Conservation (phyloP, 208 protist genomes). For the Trypanosoma brucei region DNA sequence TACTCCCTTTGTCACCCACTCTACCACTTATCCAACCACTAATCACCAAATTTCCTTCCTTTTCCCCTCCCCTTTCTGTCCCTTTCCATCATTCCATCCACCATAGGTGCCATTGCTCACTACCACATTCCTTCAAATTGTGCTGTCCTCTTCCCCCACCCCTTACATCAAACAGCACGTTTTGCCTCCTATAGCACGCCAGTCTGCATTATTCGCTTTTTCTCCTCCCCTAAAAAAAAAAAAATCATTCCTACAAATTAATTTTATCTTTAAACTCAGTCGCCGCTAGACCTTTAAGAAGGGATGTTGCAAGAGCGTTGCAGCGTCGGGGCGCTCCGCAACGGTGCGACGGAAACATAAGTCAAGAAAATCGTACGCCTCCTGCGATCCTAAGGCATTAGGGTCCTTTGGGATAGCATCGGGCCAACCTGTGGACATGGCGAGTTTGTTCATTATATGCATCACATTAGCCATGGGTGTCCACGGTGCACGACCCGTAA, state of each 20-base stretch:
- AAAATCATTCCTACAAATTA: background rate
- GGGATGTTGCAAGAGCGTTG: slow-evolving; percentile 66
- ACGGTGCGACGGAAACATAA: slow-evolving; percentile 84
- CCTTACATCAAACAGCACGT: too few species aligned
- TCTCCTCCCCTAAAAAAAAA: background rate
- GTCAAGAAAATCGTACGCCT: slow-evolving; percentile 84
- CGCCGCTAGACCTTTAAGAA: slow-evolving; percentile 54
- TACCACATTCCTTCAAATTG: too few species aligned
- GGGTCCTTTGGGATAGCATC: slow-evolving; percentile 82
- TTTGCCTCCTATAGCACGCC: too few species aligned
- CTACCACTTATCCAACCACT: too few species aligned
- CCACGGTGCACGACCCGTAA: slow-evolving; percentile 83
- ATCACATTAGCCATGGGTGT: slow-evolving; percentile 82
- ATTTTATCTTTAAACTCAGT: background rate
- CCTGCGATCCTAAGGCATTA: slow-evolving; percentile 63
- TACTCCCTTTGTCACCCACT: too few species aligned
- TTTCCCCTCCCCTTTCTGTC: too few species aligned
- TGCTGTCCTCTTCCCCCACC: too few species aligned
- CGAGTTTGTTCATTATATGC: slow-evolving; percentile 90
- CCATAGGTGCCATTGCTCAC: too few species aligned
- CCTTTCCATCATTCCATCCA: too few species aligned
- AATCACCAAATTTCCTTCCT: too few species aligned
- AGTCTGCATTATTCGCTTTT: too few species aligned
- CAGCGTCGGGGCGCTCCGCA: slow-evolving; percentile 58
- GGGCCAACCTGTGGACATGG: slow-evolving; percentile 83